Base-by-base conservation (phyloP, 2,329 filamentous ascomycete species). In the Phialemoniopsis sp. region DNA sequence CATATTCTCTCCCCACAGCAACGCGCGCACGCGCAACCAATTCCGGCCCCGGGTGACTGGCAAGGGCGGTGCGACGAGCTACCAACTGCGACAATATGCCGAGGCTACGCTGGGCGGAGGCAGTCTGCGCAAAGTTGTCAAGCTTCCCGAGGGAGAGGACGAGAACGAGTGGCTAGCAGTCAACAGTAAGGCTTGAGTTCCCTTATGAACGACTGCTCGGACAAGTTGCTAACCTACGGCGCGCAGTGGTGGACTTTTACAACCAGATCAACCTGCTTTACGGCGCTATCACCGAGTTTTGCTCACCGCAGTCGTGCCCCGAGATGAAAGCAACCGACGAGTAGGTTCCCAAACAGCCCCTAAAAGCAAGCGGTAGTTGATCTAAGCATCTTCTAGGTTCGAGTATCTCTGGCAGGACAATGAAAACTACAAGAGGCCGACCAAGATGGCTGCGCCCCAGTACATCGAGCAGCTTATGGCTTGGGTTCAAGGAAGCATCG, bases 321-420 rank as follows among this genome's bases (percentile, higher is more conserved):
- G 93, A 97, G 69, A 98, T 98, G 93, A 98, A 98, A 67, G 93
- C 93, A n/a, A 98, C 93, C 9, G 94, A 98, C 68, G 93, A 98
- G 85, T 93, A 76, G 48, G 80, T 34, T 10, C n/a, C 13, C 15
- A 15, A 14, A 18, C 15, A 8, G n/a, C 13, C 4, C 18, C 13
- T n/a, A 10, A 6, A 6, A 32, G 13, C 15, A 32, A 7, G 8
- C 15, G 30, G 5, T 5, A 16, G 15, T n/a, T 12, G 3, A 4
- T 18, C 8, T 26, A 19, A n/a, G 15, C 39, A 10, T 8, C n/a
- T 13, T 12, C 2, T 44, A 91, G 87, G 57, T 98, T 97, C 64
- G 93, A 98, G 65, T 98, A 98, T 65, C 83, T 98, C 50, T 98
- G 93, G 93, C 93, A 98, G 69, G 91, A 98, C 65, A 87, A 76